Percentiles rank a stretch among this genome's conserved stretches.
Conservation (phyloP, 2,329 filamentous ascomycete genomes). For the Trichoderma sp. region DNA sequence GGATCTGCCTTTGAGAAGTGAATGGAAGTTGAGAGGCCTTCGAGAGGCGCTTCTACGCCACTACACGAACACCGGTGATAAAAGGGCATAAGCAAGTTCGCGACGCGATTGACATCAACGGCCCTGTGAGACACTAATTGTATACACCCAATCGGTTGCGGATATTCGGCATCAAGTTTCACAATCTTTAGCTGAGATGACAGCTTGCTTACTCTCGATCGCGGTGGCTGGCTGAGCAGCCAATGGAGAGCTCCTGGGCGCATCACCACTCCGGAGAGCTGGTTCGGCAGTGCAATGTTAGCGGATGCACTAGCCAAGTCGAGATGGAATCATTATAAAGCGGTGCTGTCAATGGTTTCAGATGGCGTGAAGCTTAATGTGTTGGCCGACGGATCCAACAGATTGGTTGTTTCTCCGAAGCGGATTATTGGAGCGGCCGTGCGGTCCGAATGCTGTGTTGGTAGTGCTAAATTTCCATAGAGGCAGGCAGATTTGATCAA, state of each 20-base stretch:
- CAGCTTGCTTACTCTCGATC: not conserved
- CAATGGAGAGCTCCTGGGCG: not conserved
- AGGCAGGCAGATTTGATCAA: not conserved
- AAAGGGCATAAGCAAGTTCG: not conserved
- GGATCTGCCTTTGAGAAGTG: not conserved
- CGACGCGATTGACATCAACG: not conserved
- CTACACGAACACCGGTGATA: not conserved
- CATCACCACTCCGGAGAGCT: not conserved
- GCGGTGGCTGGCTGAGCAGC: not conserved
- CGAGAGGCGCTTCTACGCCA: too few species aligned
- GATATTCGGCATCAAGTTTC: not conserved
- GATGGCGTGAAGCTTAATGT: constrained; percentile 9
- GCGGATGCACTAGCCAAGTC: not conserved
- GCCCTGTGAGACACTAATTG: not conserved
- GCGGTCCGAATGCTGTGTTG: not conserved
- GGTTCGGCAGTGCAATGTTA: not conserved
- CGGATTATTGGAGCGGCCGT: not conserved
- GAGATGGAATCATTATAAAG: not conserved
- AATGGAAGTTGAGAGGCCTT: too few species aligned
- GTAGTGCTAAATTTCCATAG: not conserved
- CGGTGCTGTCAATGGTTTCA: not conserved
- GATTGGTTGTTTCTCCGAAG: not conserved
- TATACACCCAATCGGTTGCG: not conserved
- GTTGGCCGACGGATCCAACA: not conserved
- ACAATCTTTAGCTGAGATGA: not conserved